Evolutionary conservation across 306 rosid species (phyloP), one percentile per base, ranked within the genome.

Genomic region (Quercus cerris): DNA sequence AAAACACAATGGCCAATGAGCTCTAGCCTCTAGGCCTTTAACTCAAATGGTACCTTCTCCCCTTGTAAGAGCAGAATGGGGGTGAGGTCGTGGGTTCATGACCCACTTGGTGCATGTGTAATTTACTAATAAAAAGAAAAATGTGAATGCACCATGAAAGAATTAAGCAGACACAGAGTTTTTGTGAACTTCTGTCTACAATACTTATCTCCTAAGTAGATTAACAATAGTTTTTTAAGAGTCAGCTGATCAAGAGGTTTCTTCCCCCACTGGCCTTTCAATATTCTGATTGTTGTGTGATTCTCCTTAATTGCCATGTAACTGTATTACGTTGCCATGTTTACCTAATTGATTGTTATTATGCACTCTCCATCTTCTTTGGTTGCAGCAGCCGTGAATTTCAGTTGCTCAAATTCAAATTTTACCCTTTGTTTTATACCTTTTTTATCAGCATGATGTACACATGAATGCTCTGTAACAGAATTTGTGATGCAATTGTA

Each of bases 321-420:
- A 19, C 17, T 74, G 51, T 66, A 68, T 78, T 30, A n/a, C 71
- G 18, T 56, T 15, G 19, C 27, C 49, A 41, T 62, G 30, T 33
- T 31, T 31, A 56, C 56, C 17, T 70, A 23, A 18, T 51, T 72
- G 17, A 27, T 76, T 56, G 22, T 67, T 38, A 51, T 78, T 44
- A 17, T 54, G 63, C 22, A 55, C 38, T 56, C 51, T 74, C 59
- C 71, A 76, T 73, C 70, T 33, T 76, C 70, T 80, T n/a, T 68
- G 51, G 30, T 52, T 81, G 73, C 77, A 25, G 28, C 73, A 27
- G 25, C 74, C 68, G 38, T 71, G 73, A 71, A 78, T 64, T 54
- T 75, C 23, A 71, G 30, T 5, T 1, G n/a, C 61, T 23, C 58
- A 73, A 38, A 69, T 66, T 58, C 68, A 38, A 30, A 56, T 19